Conservation (phyloP, 139 green algal genomes). For the Desmodesmus armatus region DNA sequence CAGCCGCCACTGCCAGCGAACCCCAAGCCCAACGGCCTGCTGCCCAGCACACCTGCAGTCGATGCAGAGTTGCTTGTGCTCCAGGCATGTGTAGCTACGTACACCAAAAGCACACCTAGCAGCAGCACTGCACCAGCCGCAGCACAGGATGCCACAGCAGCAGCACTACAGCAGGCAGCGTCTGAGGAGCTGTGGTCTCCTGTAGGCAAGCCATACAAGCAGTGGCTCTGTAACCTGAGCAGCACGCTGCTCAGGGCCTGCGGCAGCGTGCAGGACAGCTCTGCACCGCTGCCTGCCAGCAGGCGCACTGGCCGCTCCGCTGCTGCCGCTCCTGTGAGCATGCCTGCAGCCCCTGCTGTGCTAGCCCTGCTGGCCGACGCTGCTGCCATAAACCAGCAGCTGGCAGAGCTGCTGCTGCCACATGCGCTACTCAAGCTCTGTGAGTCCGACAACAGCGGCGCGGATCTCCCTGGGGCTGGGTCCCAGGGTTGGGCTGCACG, state of each 20-base stretch:
- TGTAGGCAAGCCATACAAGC: slow-evolving; percentile 37
- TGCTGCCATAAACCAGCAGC: background rate
- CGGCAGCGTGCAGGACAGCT: background rate
- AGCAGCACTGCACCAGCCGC: background rate
- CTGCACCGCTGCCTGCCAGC: too few species aligned
- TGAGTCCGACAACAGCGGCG: background rate
- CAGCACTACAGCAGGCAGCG: background rate
- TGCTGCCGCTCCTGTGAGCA: too few species aligned
- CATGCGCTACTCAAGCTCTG: slow-evolving; percentile 35
- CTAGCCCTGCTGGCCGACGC: slow-evolving; percentile 35
- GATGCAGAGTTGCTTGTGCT: background rate
- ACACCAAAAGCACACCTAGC: background rate
- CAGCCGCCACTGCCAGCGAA: slow-evolving; percentile 14
- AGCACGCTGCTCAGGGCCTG: slow-evolving; percentile 55
- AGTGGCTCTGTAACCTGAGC: slow-evolving; percentile 70
- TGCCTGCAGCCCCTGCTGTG: too few species aligned
- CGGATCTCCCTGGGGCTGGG: slow-evolving; percentile 34
- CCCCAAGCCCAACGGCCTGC: background rate
- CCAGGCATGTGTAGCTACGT: background rate
- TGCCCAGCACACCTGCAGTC: background rate
- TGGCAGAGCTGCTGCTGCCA: slow-evolving; percentile 48
- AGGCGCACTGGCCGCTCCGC: too few species aligned
- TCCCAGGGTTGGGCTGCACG: background rate
- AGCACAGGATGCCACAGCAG: background rate
- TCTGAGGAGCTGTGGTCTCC: slow-evolving; percentile 49